phyloP scores from a whole-genome alignment of 768 basidiomycete species.

The Lactarius hengduanensis region DNA sequence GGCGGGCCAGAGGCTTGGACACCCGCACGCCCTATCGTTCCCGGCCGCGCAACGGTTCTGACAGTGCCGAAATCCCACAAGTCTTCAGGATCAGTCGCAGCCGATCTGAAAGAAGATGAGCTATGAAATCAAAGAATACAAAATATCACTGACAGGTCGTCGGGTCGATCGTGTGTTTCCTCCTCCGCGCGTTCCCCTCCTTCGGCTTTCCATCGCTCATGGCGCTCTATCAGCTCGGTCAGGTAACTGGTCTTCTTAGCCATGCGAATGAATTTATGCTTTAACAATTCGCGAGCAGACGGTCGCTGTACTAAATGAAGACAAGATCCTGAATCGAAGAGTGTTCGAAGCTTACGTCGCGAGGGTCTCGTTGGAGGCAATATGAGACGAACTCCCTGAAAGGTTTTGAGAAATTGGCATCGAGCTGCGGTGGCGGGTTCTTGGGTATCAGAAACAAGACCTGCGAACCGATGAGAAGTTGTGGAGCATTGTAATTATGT shows the following conservation, averaged over 20 bases:
- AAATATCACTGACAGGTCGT: constrained; percentile 57
- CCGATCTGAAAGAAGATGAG: constrained; percentile 41
- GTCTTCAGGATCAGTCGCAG: constrained; percentile 67
- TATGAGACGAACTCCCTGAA: constrained; percentile 93
- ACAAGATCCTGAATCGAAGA: constrained; percentile 1
- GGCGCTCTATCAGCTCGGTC: constrained; percentile 92
- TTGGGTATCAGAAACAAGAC: constrained; percentile 98
- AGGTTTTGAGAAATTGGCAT: constrained; percentile 86
- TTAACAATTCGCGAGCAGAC: constrained; percentile 89
- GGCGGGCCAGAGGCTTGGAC: constrained; percentile 63
- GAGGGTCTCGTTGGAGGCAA: constrained; percentile 92
- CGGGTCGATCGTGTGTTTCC: constrained; percentile 57
- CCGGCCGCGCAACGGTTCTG: constrained; percentile 54
- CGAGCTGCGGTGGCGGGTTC: constrained; percentile 90
- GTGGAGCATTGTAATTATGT: background rate
- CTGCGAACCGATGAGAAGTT: constrained; percentile 40
- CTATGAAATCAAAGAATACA: constrained; percentile 3
- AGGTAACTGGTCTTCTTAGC: constrained; percentile 94
- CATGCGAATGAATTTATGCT: constrained; percentile 93
- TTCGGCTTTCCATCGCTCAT: constrained; percentile 90
- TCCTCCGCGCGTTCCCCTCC: constrained; percentile 77
- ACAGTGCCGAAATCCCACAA: constrained; percentile 99
- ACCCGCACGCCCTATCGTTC: constrained; percentile 67
- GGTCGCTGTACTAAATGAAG: constrained; percentile 63
- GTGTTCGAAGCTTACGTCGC: constrained; percentile 57